Base-by-base conservation (phyloP, 352 stramenopile species). In the Pythium brassicae region DNA sequence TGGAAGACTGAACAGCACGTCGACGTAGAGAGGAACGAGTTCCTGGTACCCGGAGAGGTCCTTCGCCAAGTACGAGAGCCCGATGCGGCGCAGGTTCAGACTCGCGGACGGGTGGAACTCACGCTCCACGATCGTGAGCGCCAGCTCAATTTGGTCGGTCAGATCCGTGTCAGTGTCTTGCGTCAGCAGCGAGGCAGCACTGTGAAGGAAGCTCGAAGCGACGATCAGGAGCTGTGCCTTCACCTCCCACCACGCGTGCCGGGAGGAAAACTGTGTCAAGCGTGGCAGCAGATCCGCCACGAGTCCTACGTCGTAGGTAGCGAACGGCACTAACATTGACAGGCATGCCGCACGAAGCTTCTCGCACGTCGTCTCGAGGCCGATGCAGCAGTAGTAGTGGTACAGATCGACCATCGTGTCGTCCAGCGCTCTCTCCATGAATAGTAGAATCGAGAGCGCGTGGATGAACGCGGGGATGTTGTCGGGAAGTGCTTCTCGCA, bases 361-460 rank as follows among this genome's bases (percentile, higher is more conserved):
- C 32, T 89, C 78, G 47, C 78, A 89, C 20, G 78, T 44, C 20
- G 70, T 76, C 51, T 90, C 80, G 14, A 93, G 57, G 4, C 84
- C 86, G 39, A 94, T 94, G 65, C 81, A 87, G 62, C 72, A 89
- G 61, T 95, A 95, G 63, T 95, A 95, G 49, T 90, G 65, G 40
- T 96, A 96, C 45, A 94, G 57, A 43, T 96, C 86, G 25, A 87
- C 66, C 12, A 96, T 62, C 19, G 77, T 82, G 17, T 84, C 77
- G 60, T 92, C 76, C 19, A 94, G 59, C 19, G 83, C 68, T 6
- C 17, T 70, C 56, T 96, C 85, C 67, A 94, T 80, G 47, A 68
- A 74, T 37, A 94, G 59, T 43, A 91, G 55, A 17, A 94, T 76
- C 4, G 77, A 68, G 0, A 96, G 66, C 50, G 71, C 68, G 59